phyloP scores from a whole-genome alignment of 208 protist genomes.

The Trichomonas vaginalis region DNA sequence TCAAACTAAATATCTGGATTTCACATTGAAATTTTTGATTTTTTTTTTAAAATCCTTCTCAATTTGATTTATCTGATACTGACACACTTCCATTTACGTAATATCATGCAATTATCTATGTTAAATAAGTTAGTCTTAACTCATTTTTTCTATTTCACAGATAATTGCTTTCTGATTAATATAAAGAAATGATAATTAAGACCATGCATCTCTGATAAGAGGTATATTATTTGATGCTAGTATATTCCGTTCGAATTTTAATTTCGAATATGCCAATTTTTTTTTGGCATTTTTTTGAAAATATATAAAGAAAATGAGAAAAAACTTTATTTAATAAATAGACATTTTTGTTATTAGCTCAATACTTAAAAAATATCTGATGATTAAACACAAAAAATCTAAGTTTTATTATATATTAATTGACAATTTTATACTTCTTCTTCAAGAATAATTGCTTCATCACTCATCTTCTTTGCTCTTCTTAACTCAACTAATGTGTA shows the following conservation, averaged over 20 bases:
- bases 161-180: not conserved
- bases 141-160: not conserved
- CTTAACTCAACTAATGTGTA: not conserved
- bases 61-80: too few species aligned
- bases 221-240: not conserved
- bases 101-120: too few species aligned
- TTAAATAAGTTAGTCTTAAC: too few species aligned
- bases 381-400: not conserved
- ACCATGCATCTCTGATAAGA: not conserved
- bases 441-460: not conserved
- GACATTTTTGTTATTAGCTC: not conserved
- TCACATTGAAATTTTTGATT: too few species aligned
- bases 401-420: not conserved
- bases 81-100: too few species aligned
- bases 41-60: too few species aligned
- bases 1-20: too few species aligned
- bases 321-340: not conserved
- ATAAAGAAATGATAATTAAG: not conserved
- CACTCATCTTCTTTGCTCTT: not conserved
- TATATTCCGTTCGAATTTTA: not conserved
- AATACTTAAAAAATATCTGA: not conserved
- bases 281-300: too few species aligned
- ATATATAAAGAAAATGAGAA: too few species aligned
- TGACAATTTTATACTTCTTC: not conserved
- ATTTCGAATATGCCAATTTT: not conserved